A percentile compares a stretch with the other conserved stretches of the same genome.
Evolutionary conservation across 1,284 basidiomycete genomes (phyloP).

Genomic region (Xerocomus nothofagi): DNA sequence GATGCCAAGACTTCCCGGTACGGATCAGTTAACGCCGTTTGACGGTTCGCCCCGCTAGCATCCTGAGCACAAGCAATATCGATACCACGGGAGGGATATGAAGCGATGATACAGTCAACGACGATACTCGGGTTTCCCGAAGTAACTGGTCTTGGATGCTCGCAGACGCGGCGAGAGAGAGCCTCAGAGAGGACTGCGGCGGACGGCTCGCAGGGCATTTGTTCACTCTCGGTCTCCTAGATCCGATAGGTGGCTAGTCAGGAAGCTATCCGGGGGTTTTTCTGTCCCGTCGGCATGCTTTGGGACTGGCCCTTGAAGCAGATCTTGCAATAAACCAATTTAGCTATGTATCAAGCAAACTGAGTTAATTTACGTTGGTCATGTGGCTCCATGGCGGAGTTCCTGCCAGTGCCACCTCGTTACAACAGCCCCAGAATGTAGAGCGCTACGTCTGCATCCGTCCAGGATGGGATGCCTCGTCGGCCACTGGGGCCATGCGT

Average conservation of each 20-base stretch:
- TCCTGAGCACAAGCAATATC: background rate
- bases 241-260: too few relatives aligned
- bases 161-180: background rate
- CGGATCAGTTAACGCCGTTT: slow-evolving; percentile 15
- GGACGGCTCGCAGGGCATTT: background rate
- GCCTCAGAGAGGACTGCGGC: background rate
- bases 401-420: too few relatives aligned
- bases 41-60: background rate
- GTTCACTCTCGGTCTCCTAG: too few relatives aligned
- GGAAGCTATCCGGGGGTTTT: too few relatives aligned
- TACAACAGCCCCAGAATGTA: slow-evolving; percentile 2
- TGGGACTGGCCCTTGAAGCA: background rate
- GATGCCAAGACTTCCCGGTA: slow-evolving; percentile 3
- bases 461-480: background rate
- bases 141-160: background rate
- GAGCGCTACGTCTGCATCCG: background rate
- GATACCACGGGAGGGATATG: background rate
- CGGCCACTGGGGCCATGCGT: background rate
- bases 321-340: background rate
- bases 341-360: slow-evolving; percentile 5
- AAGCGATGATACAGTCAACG: background rate
- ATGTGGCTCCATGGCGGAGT: background rate
- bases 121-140: background rate
- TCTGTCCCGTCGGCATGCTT: slow-evolving; percentile 2
- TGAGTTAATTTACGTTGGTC: slow-evolving; percentile 7